These are phyloP conservation scores for Lactarius hatsudake DNA, from an alignment of 768 basidiomycete genomes.

Conservation along the genomic window DNA sequence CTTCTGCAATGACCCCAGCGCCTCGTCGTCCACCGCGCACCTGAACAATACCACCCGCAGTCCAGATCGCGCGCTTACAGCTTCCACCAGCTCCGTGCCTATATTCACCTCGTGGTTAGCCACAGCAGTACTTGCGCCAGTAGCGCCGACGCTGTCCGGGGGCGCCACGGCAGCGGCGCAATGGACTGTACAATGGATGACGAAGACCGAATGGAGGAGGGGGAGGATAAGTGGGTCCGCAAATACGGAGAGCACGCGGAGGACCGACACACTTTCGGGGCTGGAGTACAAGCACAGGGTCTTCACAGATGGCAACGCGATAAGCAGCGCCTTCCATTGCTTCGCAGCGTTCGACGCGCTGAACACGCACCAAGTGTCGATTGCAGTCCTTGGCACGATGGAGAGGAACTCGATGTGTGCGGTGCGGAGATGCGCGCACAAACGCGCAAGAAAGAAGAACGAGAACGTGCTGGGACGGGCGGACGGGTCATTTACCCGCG, in stretches of 20 bases:
- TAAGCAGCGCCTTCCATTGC: background rate
- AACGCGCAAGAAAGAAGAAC: constrained; percentile 9
- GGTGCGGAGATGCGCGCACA: constrained; percentile 4
- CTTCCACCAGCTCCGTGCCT: constrained; percentile 9
- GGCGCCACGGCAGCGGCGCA: background rate
- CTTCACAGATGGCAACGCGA: background rate
- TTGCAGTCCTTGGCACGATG: background rate
- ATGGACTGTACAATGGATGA: background rate
- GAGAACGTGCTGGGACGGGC: background rate
- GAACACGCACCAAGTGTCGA: background rate
- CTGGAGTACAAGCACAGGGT: background rate
- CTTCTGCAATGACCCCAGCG: constrained; percentile 5
- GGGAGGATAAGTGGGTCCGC: background rate
- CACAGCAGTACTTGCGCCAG: background rate
- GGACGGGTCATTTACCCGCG: no score
- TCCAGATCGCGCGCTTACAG: background rate
- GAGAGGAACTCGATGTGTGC: background rate
- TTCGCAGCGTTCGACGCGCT: background rate
- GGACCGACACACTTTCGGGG: background rate
- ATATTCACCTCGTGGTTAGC: background rate
- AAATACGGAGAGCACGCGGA: background rate
- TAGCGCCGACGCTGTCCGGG: background rate
- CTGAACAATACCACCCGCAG: constrained; percentile 11
- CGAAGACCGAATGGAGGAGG: constrained; percentile 10
- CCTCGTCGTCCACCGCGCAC: constrained; percentile 10